Evolutionary conservation across 495 filamentous ascomycete genomes (phyloP).

Genomic region (Neurospora intermedia): DNA sequence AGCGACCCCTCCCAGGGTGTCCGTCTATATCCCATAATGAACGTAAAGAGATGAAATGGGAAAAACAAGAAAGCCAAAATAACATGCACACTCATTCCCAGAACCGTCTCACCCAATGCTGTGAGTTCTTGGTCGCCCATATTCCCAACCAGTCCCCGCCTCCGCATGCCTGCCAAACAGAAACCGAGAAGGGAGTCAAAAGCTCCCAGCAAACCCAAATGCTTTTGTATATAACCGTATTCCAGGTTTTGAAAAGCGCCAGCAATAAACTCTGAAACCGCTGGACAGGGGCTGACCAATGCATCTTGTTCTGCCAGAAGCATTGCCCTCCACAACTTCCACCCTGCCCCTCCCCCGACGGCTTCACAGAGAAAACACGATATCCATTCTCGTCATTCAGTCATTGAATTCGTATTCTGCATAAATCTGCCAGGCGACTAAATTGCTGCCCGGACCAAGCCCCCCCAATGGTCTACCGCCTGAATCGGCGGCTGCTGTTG

Average conservation of each 20-base stretch:
- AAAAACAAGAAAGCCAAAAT: neutral
- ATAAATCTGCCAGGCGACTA: neutral
- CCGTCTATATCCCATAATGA: neutral
- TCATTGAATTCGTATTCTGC: constrained; percentile 15
- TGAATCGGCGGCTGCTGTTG: neutral
- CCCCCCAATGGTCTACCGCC: neutral
- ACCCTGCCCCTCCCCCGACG: constrained; percentile 3
- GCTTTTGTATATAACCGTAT: neutral
- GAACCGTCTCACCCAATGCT: neutral
- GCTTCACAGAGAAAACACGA: constrained; percentile 10
- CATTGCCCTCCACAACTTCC: constrained; percentile 5
- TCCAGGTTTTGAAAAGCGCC: neutral
- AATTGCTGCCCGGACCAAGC: neutral
- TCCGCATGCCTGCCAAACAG: constrained; percentile 2
- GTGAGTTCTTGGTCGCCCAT: constrained; percentile 1
- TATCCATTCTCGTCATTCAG: constrained; percentile 11
- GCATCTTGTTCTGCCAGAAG: constrained; percentile 3
- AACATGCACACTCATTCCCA: neutral
- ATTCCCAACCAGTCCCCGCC: neutral
- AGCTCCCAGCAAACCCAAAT: neutral
- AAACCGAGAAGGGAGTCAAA: neutral
- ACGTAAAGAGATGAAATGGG: neutral
- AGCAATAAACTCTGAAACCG: neutral
- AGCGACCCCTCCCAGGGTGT: neutral
- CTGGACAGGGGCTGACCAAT: neutral